A percentile compares a stretch with the other conserved stretches of the same genome.
Evolutionary conservation across 345 rosid genomes (phyloP).

Genomic region (Salix udensis): DNA sequence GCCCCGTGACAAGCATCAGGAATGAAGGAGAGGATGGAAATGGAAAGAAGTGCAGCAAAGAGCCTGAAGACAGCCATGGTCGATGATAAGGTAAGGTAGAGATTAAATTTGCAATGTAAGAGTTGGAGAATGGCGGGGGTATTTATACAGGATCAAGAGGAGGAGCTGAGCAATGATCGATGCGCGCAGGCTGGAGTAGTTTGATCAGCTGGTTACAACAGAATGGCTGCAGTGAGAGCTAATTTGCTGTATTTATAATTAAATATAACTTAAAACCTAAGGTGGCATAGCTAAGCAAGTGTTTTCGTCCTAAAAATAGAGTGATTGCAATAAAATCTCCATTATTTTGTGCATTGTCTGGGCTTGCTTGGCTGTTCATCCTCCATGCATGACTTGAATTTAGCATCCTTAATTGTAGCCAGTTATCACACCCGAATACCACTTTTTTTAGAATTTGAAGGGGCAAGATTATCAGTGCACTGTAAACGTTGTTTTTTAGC

Average conservation of each 20-base stretch:
- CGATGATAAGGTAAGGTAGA: neutral
- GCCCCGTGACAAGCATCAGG: conserved; percentile 10
- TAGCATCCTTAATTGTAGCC: too few species aligned
- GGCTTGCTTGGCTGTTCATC: too few species aligned
- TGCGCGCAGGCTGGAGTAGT: neutral
- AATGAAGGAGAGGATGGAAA: conserved; percentile 7
- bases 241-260: neutral
- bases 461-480: too few species aligned
- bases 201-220: neutral
- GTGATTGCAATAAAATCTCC: too few species aligned
- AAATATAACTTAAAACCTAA: too few species aligned
- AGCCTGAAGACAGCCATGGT: conserved; percentile 7
- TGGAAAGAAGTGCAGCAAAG: conserved; percentile 10
- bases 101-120: neutral
- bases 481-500: too few species aligned
- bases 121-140: neutral
- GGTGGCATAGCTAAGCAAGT: too few species aligned
- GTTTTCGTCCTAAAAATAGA: too few species aligned
- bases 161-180: neutral
- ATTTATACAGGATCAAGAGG: neutral
- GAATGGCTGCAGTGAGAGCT: neutral
- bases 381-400: too few species aligned
- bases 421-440: too few species aligned
- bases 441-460: too few species aligned
- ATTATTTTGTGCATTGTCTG: too few species aligned